These are phyloP conservation scores for Suillus variegatus DNA, from an alignment of 768 basidiomycete genomes.

Conservation along the genomic window DNA sequence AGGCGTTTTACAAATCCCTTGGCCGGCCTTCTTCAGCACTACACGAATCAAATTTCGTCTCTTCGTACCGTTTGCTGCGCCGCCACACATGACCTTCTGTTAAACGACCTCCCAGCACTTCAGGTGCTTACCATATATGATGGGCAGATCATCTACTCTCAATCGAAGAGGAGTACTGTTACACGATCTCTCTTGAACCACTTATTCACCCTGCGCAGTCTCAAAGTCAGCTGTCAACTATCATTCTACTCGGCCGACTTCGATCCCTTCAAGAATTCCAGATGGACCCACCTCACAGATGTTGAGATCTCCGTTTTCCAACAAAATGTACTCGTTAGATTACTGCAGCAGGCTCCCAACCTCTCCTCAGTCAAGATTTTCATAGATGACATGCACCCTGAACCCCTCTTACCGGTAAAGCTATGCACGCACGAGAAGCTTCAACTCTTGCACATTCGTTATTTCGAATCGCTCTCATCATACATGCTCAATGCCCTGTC, in stretches of 20 bases:
- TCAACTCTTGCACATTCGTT: slow-evolving; percentile 4
- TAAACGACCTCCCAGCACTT: slow-evolving; percentile 18
- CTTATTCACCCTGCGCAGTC: slow-evolving; percentile 13
- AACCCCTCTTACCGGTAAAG: background rate
- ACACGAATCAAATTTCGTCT: slow-evolving; percentile 12
- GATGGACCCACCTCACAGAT: slow-evolving; percentile 21
- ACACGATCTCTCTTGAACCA: slow-evolving; percentile 8
- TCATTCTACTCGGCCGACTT: background rate
- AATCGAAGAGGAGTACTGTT: background rate
- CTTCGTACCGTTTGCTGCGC: slow-evolving; percentile 5
- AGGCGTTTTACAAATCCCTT: background rate
- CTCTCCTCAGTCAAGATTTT: slow-evolving; percentile 7
- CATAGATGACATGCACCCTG: background rate
- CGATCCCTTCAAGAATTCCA: slow-evolving; percentile 13
- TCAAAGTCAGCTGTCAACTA: slow-evolving; percentile 5
- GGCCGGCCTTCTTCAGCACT: slow-evolving; percentile 17
- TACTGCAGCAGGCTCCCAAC: background rate
- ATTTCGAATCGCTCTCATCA: background rate
- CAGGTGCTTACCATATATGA: slow-evolving; percentile 21
- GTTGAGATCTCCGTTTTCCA: slow-evolving; percentile 8
- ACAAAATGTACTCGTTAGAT: background rate
- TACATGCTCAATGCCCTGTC: background rate
- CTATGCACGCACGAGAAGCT: no score
- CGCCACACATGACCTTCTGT: slow-evolving; percentile 13
- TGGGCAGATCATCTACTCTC: background rate